phyloP scores from a whole-genome alignment of 2,329 filamentous ascomycete species.

The Fusarium dlaminii region DNA sequence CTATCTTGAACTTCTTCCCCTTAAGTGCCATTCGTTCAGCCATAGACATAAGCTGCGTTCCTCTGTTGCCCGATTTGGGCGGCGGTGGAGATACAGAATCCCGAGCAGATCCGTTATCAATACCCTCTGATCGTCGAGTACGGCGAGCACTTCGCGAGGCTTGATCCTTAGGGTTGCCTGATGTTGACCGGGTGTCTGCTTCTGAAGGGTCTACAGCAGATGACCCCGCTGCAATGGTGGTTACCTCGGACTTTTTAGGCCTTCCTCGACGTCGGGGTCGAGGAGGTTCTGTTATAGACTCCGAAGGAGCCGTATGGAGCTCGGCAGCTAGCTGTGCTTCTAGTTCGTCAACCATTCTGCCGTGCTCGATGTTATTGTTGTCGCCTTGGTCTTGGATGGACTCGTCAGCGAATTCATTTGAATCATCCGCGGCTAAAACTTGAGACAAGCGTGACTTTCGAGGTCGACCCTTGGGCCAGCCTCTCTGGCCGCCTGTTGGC shows the following conservation, averaged over 20 bases:
- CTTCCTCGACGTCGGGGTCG: conserved; percentile 38
- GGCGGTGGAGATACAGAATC: conserved; percentile 1
- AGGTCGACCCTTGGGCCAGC: conserved; percentile 43
- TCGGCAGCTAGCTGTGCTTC: conserved; percentile 32
- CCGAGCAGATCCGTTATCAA: not conserved
- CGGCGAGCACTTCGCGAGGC: conserved; percentile 37
- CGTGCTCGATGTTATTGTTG: conserved; percentile 26
- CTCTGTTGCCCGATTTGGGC: conserved; percentile 9
- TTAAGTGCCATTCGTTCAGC: conserved; percentile 64
- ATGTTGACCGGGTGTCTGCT: not conserved
- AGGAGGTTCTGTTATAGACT: not conserved
- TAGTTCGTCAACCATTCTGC: conserved; percentile 26
- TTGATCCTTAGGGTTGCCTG: conserved; percentile 1
- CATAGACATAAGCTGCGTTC: conserved; percentile 61
- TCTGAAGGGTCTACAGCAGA: not conserved
- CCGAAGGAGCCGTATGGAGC: conserved; percentile 1
- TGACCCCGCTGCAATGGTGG: conserved; percentile 36
- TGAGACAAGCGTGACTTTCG: conserved; percentile 38
- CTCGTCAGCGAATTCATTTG: not conserved
- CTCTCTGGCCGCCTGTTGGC: conserved; percentile 38
- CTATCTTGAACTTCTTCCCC: conserved; percentile 65
- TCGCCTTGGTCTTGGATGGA: not conserved
- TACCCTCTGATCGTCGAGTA: conserved; percentile 32
- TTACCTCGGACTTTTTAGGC: conserved; percentile 42
- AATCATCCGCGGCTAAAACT: conserved; percentile 2